Evolutionary conservation across 2,329 filamentous ascomycete species (phyloP).

Genomic region (Fusarium papillatum): DNA sequence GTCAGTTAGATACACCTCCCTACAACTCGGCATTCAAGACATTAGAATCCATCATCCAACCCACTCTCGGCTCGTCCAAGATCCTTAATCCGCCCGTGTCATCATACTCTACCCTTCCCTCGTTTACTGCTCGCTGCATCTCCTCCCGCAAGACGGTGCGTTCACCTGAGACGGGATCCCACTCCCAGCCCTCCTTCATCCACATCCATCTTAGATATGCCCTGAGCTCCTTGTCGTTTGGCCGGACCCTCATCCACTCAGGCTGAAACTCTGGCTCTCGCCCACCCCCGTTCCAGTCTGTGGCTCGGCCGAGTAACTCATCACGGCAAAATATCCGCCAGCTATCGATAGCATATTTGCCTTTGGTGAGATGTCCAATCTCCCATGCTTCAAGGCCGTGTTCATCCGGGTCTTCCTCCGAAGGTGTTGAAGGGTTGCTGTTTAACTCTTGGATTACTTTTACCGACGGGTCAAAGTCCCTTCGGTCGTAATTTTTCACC

Average conservation of each 20-base stretch:
- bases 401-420: constrained; percentile 7
- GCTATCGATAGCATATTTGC: constrained; percentile 87
- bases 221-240: constrained; percentile 89
- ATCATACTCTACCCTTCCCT: constrained; percentile 70
- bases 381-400: constrained; percentile 74
- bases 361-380: constrained; percentile 86
- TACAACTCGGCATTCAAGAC: not conserved
- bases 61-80: constrained; percentile 36
- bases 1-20: not conserved
- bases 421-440: not conserved
- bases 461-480: constrained; percentile 45
- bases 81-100: constrained; percentile 62
- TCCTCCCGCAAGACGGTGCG: constrained; percentile 65
- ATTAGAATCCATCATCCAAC: constrained; percentile 1
- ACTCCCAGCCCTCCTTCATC: constrained; percentile 87
- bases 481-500: constrained; percentile 62
- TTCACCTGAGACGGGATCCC: constrained; percentile 81
- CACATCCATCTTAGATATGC: constrained; percentile 93
- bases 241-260: constrained; percentile 91
- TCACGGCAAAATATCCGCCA: constrained; percentile 97
- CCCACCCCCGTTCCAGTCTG: constrained; percentile 75
- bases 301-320: constrained; percentile 74
- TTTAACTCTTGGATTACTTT: not conserved
- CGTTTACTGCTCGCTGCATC: constrained; percentile 68
- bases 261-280: constrained; percentile 74